Conservation (phyloP, 345 rosid genomes). For the Populus nigra region DNA sequence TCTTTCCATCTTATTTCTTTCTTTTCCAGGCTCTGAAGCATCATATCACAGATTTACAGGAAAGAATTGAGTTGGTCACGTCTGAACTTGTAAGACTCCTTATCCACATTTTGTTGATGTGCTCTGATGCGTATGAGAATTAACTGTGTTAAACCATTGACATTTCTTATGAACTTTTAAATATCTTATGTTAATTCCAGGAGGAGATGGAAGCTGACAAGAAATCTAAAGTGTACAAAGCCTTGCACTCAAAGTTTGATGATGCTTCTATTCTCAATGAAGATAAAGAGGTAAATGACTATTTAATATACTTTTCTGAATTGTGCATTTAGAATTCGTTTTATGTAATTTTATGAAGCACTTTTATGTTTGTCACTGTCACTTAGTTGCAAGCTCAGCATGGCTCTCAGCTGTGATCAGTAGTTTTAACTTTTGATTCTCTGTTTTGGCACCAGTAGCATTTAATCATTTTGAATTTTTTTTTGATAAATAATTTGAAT, state of each 20-base stretch:
- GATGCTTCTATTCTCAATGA: constrained; percentile 38
- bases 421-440: neutral
- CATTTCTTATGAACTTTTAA: neutral
- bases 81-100: constrained; percentile 42
- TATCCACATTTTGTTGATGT: neutral
- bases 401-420: neutral
- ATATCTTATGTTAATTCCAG: constrained; percentile 28
- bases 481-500: neutral
- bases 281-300: constrained; percentile 49
- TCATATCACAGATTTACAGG: constrained; percentile 60
- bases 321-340: neutral
- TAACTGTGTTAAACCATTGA: neutral
- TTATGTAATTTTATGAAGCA: neutral
- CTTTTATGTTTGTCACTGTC: neutral
- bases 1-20: constrained; percentile 13
- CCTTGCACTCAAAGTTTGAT: constrained; percentile 28
- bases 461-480: neutral
- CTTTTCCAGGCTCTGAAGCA: constrained; percentile 69
- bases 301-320: neutral
- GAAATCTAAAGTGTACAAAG: constrained; percentile 35
- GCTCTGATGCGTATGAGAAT: neutral
- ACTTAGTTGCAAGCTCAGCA: neutral
- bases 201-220: constrained; percentile 43
- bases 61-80: constrained; percentile 59
- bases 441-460: neutral